Evolutionary conservation across 768 basidiomycete species (phyloP), one percentile per base, ranked within the genome.

Genomic region (Naganishia randhawae): DNA sequence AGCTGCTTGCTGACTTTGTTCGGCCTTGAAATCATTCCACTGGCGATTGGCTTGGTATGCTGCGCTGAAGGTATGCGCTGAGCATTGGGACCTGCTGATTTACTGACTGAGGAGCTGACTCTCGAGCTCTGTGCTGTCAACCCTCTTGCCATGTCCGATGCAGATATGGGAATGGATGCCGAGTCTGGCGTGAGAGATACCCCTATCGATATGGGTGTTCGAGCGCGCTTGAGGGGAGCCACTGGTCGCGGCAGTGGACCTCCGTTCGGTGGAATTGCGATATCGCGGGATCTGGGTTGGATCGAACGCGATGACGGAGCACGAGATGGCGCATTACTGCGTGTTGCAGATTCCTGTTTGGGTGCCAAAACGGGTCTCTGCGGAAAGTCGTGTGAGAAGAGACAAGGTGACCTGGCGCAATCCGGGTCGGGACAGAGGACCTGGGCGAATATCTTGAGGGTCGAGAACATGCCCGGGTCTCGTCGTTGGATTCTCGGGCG

Each of bases 401-500:
- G 69, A 25, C 69, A 69, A 4, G 69, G 64, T 31, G 45, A 42
- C 37, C 69, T 33, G 0, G 41, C 39, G 31, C 69, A 69, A 10
- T 11, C n/a, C 4, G 27, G 19, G 39, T 66, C 69, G 25, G 69
- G 63, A 31, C 69, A 69, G 8, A 45, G 29, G 3, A 69, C 50
- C 16, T 51, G 51, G 27, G 63, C 35, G 64, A 69, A 69, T 3
- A 66, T 27, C 17, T 52, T 39, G 10, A 69, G 64, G 45, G 41
- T 65, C 1, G 54, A 67, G 66, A 67, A 67, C 66, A 67, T 67
- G 65, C 4, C n/a, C 29, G n/a, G n/a, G n/a, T n/a, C n/a, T 16
- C 14, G 14, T 13, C 5, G 5, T 6, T 42, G 41, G 14, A 19
- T 42, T 16, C 41, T 42, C 41, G 41, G n/a, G n/a, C n/a, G n/a